Percentiles rank a stretch among this genome's conserved stretches.
These are phyloP conservation scores for Salisapilia sapeloensis DNA, from an alignment of 352 stramenopile species.

Conservation along the genomic window DNA sequence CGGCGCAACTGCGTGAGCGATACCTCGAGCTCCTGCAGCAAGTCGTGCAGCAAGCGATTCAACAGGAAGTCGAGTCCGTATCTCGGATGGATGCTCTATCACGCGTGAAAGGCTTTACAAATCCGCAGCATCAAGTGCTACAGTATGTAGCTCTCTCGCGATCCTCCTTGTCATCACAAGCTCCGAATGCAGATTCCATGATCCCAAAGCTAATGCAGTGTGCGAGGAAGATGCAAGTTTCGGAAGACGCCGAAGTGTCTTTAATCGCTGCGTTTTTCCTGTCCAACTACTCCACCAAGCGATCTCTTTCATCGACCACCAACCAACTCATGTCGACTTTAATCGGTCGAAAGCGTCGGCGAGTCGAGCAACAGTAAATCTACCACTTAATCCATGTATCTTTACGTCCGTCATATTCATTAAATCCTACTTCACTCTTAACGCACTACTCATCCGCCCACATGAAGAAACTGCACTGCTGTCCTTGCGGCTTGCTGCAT, in stretches of 20 bases:
- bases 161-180: no score
- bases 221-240: constrained; percentile 15
- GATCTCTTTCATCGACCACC: constrained; percentile 8
- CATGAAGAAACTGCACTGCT: constrained; percentile 87
- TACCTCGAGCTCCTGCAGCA: no score
- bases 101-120: no score
- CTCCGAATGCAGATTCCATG: no score
- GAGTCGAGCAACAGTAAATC: background rate
- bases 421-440: constrained; percentile 4
- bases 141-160: no score
- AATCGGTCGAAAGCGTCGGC: background rate
- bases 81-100: no score
- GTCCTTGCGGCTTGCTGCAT: constrained; percentile 61
- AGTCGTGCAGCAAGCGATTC: no score
- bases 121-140: no score
- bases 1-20: no score
- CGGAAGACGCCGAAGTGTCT: constrained; percentile 32
- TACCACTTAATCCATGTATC: background rate
- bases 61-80: no score
- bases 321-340: background rate
- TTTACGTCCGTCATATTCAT: constrained; percentile 1
- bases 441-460: constrained; percentile 30
- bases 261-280: constrained; percentile 52
- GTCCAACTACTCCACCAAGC: constrained; percentile 11
- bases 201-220: constrained; percentile 34